phyloP scores from a whole-genome alignment of 192 early-diverging fungal genomes.

The Kappamyces sp. region DNA sequence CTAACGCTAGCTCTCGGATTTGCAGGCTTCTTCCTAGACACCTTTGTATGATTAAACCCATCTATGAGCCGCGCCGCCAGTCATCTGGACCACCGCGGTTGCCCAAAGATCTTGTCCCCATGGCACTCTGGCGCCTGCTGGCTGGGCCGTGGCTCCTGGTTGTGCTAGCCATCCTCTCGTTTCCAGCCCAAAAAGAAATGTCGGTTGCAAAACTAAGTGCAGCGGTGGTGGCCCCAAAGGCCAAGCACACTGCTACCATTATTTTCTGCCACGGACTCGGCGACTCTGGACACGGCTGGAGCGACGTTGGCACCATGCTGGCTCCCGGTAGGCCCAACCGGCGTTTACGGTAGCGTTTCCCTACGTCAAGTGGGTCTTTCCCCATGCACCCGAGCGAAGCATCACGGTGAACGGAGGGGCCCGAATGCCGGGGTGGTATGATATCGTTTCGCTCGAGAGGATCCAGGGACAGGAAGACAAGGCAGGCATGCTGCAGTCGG shows the following conservation, averaged over 20 bases:
- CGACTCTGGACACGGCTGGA: conserved; percentile 55
- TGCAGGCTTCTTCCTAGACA: no score
- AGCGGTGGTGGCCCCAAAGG: conserved; percentile 33
- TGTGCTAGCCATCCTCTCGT: no score
- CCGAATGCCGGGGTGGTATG: conserved; percentile 74
- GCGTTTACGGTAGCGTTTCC: no score
- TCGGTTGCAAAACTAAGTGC: conserved; percentile 8
- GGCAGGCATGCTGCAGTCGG: conserved; percentile 58
- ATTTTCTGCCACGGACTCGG: conserved; percentile 78
- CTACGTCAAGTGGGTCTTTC: conserved; percentile 87
- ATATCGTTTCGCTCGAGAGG: conserved; percentile 52
- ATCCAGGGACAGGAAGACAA: conserved; percentile 57
- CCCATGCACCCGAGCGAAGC: conserved; percentile 59
- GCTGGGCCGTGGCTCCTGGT: no score
- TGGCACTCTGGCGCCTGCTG: no score
- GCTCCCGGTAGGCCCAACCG: no score
- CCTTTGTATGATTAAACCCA: no score
- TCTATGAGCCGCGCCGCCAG: no score
- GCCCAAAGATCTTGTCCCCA: no score
- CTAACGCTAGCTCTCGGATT: no score
- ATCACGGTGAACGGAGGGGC: conserved; percentile 75
- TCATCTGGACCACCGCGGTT: no score
- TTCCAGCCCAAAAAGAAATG: no score
- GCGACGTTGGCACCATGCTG: conserved; percentile 49
- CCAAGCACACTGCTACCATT: conserved; percentile 69